Evolutionary conservation across 768 basidiomycete species (phyloP).

Genomic region (Russula vinacea): DNA sequence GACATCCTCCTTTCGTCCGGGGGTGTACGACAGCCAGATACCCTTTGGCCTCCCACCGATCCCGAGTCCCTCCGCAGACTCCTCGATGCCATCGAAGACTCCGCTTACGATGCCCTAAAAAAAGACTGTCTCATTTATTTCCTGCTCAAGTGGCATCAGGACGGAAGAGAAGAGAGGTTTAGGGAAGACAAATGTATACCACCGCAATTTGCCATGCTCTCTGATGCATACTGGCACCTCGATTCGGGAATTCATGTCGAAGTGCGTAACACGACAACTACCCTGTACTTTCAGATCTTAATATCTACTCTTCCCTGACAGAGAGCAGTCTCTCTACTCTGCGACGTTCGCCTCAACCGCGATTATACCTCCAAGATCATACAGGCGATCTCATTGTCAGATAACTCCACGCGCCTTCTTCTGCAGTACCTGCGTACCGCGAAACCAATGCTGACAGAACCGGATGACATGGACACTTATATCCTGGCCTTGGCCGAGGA

Average conservation of each 20-base stretch:
- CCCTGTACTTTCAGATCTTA: not conserved
- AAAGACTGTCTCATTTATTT: conserved; percentile 79
- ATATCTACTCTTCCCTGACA: conserved; percentile 32
- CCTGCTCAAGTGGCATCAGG: conserved; percentile 74
- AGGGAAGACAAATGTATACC: conserved; percentile 58
- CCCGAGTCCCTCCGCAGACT: conserved; percentile 51
- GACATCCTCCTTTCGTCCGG: conserved; percentile 69
- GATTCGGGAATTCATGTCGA: conserved; percentile 64
- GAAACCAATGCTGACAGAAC: conserved; percentile 66
- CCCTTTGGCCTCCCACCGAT: conserved; percentile 67
- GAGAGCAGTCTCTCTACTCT: conserved; percentile 69
- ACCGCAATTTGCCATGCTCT: conserved; percentile 68
- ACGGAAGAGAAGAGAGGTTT: conserved; percentile 55
- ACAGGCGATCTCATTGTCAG: conserved; percentile 53
- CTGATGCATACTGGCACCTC: conserved; percentile 84
- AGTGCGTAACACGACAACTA: conserved; percentile 45
- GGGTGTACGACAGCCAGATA: conserved; percentile 55
- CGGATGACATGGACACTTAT: conserved; percentile 69
- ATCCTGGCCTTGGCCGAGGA: conserved; percentile 61
- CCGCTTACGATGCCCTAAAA: conserved; percentile 70
- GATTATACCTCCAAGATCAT: conserved; percentile 80
- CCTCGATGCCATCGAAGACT: conserved; percentile 57
- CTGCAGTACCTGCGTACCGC: conserved; percentile 73
- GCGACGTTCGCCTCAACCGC: conserved; percentile 68
- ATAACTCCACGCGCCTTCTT: conserved; percentile 52